Evolutionary conservation across 164 flowering plant genomes (phyloP).

Genomic region (Aristolochia californica): DNA sequence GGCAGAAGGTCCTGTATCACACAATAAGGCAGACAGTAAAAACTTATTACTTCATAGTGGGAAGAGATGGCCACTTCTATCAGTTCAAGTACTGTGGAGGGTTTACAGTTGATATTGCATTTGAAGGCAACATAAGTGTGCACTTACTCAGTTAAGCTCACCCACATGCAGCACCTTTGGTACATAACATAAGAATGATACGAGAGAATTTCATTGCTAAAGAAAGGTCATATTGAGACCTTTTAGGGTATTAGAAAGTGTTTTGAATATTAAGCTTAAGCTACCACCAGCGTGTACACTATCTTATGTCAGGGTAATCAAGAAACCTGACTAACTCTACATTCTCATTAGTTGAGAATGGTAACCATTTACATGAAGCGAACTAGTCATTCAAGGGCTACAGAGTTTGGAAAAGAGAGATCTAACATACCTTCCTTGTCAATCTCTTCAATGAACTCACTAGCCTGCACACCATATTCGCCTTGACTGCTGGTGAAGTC

Average conservation of each 20-base stretch:
- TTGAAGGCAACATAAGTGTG: background rate
- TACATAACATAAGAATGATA: too few species aligned
- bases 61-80: background rate
- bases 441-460: slow-evolving; percentile 10
- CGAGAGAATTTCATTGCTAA: too few species aligned
- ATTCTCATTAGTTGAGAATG: background rate
- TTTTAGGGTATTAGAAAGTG: background rate
- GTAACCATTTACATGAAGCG: background rate
- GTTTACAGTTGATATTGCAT: background rate
- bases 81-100: background rate
- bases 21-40: background rate
- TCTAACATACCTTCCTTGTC: slow-evolving; percentile 26
- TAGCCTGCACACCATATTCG: slow-evolving; percentile 10
- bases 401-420: background rate
- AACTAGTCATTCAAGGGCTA: background rate
- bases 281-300: background rate
- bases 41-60: background rate
- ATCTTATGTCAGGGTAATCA: too few species aligned
- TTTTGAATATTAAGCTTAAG: background rate
- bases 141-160: background rate
- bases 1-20: slow-evolving; percentile 23
- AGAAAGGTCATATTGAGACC: too few species aligned
- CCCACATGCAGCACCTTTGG: background rate
- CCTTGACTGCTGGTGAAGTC: slow-evolving; percentile 8
- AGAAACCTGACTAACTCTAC: background rate